Conservation (phyloP, 495 filamentous ascomycete genomes). For the Pseudotulostoma volvatum region DNA sequence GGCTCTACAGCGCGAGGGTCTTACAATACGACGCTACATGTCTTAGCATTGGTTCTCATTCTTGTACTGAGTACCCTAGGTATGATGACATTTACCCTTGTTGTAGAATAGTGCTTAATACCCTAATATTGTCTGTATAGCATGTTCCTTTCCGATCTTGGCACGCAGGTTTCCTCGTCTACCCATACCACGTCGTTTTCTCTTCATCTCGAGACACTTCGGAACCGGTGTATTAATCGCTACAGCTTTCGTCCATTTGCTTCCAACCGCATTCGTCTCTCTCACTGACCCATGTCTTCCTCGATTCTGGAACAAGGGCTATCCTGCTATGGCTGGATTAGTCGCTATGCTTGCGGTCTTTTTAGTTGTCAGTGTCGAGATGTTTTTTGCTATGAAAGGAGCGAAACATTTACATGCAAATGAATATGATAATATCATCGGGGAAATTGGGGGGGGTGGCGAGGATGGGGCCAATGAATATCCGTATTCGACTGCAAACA, state of each 20-base stretch:
- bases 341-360: constrained; percentile 66
- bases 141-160: constrained; percentile 38
- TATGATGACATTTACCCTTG: constrained; percentile 20
- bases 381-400: constrained; percentile 48
- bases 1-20: constrained; percentile 41
- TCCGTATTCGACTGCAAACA: not conserved
- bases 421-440: constrained; percentile 29
- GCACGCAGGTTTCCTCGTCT: constrained; percentile 32
- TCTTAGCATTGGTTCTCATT: constrained; percentile 64
- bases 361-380: constrained; percentile 58
- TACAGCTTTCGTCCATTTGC: constrained; percentile 75
- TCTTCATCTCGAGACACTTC: constrained; percentile 70
- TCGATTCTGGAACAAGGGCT: constrained; percentile 51
- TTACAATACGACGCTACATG: constrained; percentile 54
- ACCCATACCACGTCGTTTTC: constrained; percentile 35
- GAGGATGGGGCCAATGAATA: not conserved
- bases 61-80: constrained; percentile 54
- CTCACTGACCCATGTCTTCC: constrained; percentile 70
- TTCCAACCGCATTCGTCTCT: constrained; percentile 69
- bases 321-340: constrained; percentile 59
- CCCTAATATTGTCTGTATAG: constrained; percentile 11
- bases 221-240: constrained; percentile 77
- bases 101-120: not conserved
- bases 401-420: constrained; percentile 33
- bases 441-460: constrained; percentile 9